Evolutionary conservation across 371 early-diverging fungal genomes (phyloP).

Genomic region (Mucor velutinosus): DNA sequence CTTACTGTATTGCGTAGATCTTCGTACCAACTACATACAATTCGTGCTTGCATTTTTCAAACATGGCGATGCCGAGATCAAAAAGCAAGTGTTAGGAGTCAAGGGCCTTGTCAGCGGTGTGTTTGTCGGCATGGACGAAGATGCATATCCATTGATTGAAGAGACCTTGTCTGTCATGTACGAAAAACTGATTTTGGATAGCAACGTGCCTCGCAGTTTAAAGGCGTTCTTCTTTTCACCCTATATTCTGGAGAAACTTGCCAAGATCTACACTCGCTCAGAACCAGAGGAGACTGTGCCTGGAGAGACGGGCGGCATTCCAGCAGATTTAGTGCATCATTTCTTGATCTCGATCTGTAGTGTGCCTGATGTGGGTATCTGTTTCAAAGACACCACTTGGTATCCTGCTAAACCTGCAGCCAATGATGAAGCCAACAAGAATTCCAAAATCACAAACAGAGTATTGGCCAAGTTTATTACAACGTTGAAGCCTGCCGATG

Average conservation of each 20-base stretch:
- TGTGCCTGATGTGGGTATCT: conserved; percentile 75
- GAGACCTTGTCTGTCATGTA: conserved; percentile 60
- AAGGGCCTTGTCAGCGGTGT: conserved; percentile 69
- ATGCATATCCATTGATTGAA: conserved; percentile 67
- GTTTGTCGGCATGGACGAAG: conserved; percentile 67
- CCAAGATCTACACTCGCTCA: conserved; percentile 58
- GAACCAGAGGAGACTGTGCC: conserved; percentile 45
- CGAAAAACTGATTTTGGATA: conserved; percentile 69
- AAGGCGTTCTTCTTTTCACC: conserved; percentile 72
- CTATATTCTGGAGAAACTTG: conserved; percentile 66
- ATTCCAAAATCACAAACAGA: conserved; percentile 54
- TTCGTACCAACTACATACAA: conserved; percentile 70
- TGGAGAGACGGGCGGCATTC: conserved; percentile 46
- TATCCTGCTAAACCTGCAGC: conserved; percentile 55
- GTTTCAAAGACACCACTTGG: conserved; percentile 78
- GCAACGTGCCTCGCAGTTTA: conserved; percentile 50
- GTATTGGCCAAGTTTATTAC: conserved; percentile 63
- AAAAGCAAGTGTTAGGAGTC: conserved; percentile 68
- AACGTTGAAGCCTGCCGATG: conserved; percentile 68
- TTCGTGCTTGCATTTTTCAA: conserved; percentile 79
- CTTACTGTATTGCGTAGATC: conserved; percentile 22
- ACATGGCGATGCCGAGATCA: conserved; percentile 68
- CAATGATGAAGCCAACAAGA: conserved; percentile 25
- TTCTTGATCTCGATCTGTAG: conserved; percentile 79
- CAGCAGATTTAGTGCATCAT: conserved; percentile 66